A percentile compares a stretch with the other conserved stretches of the same genome.
Conservation (phyloP, 768 basidiomycete species). For the Lanmaoa rubissima region DNA sequence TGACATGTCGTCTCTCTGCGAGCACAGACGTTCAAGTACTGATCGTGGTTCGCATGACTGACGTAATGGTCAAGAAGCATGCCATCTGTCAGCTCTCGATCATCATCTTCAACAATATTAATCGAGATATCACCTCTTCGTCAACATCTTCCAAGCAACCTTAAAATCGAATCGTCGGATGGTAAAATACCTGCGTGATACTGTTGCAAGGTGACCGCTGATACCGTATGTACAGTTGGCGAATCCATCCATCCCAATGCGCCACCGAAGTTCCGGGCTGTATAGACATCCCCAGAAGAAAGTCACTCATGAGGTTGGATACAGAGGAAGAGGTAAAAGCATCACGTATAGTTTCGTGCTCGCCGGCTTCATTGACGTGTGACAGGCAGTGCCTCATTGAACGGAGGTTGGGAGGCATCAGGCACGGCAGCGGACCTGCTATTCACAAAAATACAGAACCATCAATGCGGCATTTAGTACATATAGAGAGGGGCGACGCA, state of each 20-base stretch:
- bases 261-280: conserved; percentile 19
- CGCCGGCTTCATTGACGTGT: conserved; percentile 14
- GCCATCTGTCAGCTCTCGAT: conserved; percentile 12
- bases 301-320: conserved; percentile 21
- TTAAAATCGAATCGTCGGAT: conserved; percentile 20
- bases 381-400: conserved; percentile 10
- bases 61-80: conserved; percentile 8
- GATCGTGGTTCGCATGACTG: neutral
- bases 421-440: conserved; percentile 21
- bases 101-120: conserved; percentile 15
- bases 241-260: conserved; percentile 12
- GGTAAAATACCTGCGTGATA: conserved; percentile 1
- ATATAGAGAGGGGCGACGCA: conserved; percentile 20
- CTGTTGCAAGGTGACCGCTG: conserved; percentile 9
- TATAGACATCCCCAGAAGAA: conserved; percentile 16
- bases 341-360: conserved; percentile 25
- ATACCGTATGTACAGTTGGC: conserved; percentile 13
- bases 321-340: conserved; percentile 21
- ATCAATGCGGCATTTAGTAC: conserved; percentile 25
- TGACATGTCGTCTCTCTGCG: conserved; percentile 1
- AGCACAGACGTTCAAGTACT: neutral
- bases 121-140: conserved; percentile 19
- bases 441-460: conserved; percentile 27
- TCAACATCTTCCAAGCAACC: neutral
- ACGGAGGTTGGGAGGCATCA: conserved; percentile 10